phyloP scores from a whole-genome alignment of 2,329 filamentous ascomycete species.

The Coniochaeta hoffmannii region DNA sequence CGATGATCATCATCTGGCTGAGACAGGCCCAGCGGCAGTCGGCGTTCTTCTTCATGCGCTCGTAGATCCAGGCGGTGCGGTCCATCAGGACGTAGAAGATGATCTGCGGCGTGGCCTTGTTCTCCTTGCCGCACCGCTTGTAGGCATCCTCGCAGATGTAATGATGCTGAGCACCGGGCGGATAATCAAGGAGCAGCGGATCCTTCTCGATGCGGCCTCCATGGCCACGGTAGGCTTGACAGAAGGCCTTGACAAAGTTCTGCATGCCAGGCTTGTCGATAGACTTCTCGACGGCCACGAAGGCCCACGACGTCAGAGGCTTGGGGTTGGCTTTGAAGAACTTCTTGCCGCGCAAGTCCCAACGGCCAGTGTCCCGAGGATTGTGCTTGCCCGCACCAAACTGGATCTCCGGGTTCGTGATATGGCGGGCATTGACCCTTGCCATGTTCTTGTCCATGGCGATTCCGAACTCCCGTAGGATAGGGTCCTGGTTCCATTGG shows the following conservation, averaged over 20 bases:
- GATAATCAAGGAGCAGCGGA: slow-evolving; percentile 27
- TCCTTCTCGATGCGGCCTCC: slow-evolving; percentile 35
- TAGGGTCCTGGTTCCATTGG: slow-evolving; percentile 60
- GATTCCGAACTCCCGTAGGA: slow-evolving; percentile 67
- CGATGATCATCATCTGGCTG: slow-evolving; percentile 71
- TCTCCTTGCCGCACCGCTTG: slow-evolving; percentile 43
- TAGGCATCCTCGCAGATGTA: slow-evolving; percentile 49
- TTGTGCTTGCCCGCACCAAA: slow-evolving; percentile 52
- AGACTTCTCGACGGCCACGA: slow-evolving; percentile 57
- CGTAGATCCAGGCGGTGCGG: slow-evolving; percentile 66
- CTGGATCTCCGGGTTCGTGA: slow-evolving; percentile 63
- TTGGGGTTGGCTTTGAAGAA: slow-evolving; percentile 60
- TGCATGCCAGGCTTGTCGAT: slow-evolving; percentile 46
- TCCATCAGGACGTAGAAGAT: slow-evolving; percentile 70
- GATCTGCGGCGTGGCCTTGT: slow-evolving; percentile 59
- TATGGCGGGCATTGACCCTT: slow-evolving; percentile 59
- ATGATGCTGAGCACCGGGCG: slow-evolving; percentile 25
- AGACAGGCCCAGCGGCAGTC: slow-evolving; percentile 81
- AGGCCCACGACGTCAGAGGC: slow-evolving; percentile 65
- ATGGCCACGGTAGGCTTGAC: slow-evolving; percentile 36
- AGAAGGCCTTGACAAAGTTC: slow-evolving; percentile 45
- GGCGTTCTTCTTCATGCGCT: slow-evolving; percentile 79
- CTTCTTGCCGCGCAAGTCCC: slow-evolving; percentile 78
- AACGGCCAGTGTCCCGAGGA: slow-evolving; percentile 65
- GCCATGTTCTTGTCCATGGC: slow-evolving; percentile 58